A percentile compares a stretch with the other conserved stretches of the same genome.
These are phyloP conservation scores for Agaricus subrufescens DNA, from an alignment of 768 basidiomycete genomes.

Conservation along the genomic window DNA sequence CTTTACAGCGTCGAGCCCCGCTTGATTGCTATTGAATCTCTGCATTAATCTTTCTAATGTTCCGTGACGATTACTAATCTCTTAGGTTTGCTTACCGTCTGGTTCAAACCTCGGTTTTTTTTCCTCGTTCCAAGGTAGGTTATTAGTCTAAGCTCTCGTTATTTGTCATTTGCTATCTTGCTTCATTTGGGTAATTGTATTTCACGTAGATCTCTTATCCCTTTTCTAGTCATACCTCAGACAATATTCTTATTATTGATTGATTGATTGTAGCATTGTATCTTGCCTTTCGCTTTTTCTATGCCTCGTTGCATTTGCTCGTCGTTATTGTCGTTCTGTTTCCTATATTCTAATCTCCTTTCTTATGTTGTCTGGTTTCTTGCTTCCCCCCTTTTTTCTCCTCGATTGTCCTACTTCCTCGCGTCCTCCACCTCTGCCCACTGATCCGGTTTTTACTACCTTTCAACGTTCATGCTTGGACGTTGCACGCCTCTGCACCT, in stretches of 20 bases:
- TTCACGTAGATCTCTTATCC: slow-evolving; percentile 9
- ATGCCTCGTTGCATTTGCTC: slow-evolving; percentile 8
- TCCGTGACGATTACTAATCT: slow-evolving; percentile 17
- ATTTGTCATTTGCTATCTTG: background rate
- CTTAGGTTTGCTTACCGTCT: slow-evolving; percentile 10
- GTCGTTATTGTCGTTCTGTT: slow-evolving; percentile 4
- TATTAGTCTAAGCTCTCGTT: slow-evolving; percentile 1
- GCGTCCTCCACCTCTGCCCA: slow-evolving; percentile 9
- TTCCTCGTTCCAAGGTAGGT: slow-evolving; percentile 12
- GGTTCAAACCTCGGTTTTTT: slow-evolving; percentile 11
- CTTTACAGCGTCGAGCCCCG: slow-evolving; percentile 5
- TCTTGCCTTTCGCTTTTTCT: slow-evolving; percentile 9
- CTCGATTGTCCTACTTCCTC: background rate
- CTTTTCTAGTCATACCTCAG: background rate
- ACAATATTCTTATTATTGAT: slow-evolving; percentile 2
- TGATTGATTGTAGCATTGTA: slow-evolving; percentile 14
- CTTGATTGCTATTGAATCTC: slow-evolving; percentile 13
- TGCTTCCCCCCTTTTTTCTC: background rate
- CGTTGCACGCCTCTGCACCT: slow-evolving; percentile 2
- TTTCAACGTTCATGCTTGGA: background rate
- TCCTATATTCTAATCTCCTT: slow-evolving; percentile 8
- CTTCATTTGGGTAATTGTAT: slow-evolving; percentile 1
- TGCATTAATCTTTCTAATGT: slow-evolving; percentile 27
- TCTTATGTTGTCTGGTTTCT: slow-evolving; percentile 6
- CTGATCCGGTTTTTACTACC: slow-evolving; percentile 13